Percentiles rank a stretch among this genome's conserved stretches.
These are phyloP conservation scores for Alternaria gansuensis DNA, from an alignment of 2,329 filamentous ascomycete genomes.

Conservation along the genomic window DNA sequence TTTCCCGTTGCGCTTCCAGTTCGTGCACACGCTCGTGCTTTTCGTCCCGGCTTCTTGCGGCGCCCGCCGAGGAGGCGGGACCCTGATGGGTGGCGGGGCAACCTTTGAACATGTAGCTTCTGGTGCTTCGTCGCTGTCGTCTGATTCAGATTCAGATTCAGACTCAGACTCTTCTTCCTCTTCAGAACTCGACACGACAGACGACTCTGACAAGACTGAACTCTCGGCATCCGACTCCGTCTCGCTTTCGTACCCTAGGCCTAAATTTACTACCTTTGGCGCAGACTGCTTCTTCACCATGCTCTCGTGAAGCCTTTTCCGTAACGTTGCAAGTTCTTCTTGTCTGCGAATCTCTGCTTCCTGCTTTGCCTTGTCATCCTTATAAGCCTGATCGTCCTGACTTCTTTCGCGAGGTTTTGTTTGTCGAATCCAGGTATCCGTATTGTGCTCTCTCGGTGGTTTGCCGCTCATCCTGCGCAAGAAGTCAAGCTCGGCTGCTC, in stretches of 20 bases:
- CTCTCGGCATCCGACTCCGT: conserved; percentile 35
- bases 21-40: conserved; percentile 31
- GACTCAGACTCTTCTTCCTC: conserved; percentile 36
- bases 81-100: conserved; percentile 21
- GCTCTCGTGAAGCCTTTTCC: conserved; percentile 47
- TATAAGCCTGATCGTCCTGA: conserved; percentile 4
- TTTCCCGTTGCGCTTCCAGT: conserved; percentile 39
- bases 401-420: conserved; percentile 12
- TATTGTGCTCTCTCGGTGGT: conserved; percentile 15
- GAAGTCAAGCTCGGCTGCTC: conserved; percentile 53
- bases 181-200: conserved; percentile 47
- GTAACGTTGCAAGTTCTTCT: conserved; percentile 46
- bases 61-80: conserved; percentile 26
- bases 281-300: conserved; percentile 35
- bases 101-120: conserved; percentile 53
- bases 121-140: conserved; percentile 41
- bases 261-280: conserved; percentile 35
- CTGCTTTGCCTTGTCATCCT: conserved; percentile 7
- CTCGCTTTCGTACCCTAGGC: conserved; percentile 46
- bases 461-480: conserved; percentile 40
- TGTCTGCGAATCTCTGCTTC: conserved; percentile 11
- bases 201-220: conserved; percentile 41
- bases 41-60: conserved; percentile 17
- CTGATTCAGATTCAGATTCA: conserved; percentile 23
- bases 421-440: neutral